Evolutionary conservation across 768 basidiomycete species (phyloP).

Genomic region (Russula vinacea): DNA sequence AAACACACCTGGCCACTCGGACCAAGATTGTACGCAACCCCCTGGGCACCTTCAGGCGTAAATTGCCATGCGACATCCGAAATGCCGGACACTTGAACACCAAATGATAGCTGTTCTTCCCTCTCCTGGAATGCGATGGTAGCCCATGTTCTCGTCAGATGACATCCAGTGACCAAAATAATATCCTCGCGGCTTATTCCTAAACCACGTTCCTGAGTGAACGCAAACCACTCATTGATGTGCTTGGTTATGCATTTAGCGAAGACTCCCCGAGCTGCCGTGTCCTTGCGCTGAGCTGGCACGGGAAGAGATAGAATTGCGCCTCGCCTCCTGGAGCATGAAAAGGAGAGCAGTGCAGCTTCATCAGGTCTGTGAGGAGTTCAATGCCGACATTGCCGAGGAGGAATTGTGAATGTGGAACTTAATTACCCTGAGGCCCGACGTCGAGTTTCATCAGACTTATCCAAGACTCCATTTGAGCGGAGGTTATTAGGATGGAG

Average conservation of each 20-base stretch:
- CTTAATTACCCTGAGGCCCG: not conserved
- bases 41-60: conserved; percentile 1
- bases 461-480: not conserved
- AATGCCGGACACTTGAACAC: not conserved
- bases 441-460: not conserved
- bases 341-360: not conserved
- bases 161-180: conserved; percentile 5
- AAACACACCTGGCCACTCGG: conserved; percentile 4
- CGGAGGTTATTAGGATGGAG: not conserved
- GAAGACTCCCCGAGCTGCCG: not conserved
- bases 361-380: not conserved
- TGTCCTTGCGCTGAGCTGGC: conserved; percentile 4
- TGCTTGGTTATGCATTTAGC: not conserved
- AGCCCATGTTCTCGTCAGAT: conserved; percentile 1
- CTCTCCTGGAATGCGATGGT: not conserved
- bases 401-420: too few species aligned
- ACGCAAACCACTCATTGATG: conserved; percentile 4
- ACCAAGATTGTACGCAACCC: not conserved
- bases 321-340: not conserved
- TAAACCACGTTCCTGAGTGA: not conserved
- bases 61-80: not conserved
- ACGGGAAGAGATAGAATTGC: conserved; percentile 3
- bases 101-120: not conserved
- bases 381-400: not conserved
- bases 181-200: conserved; percentile 8